Evolutionary conservation across 2,329 filamentous ascomycete species (phyloP).

Genomic region (Botrytis medusae): DNA sequence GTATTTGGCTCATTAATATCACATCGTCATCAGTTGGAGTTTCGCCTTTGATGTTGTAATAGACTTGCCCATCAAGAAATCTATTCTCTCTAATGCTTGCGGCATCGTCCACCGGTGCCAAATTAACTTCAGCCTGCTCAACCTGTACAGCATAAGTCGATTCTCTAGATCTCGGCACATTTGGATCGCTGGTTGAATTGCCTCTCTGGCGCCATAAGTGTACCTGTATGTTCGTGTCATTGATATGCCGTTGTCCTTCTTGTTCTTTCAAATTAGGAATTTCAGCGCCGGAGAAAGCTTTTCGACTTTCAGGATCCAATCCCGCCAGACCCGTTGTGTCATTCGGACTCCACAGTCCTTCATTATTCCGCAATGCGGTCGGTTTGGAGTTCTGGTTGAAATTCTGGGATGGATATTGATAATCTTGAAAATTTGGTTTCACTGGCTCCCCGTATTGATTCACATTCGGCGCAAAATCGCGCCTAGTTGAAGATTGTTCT

Average conservation of each 20-base stretch:
- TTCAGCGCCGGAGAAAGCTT: slow-evolving; percentile 28
- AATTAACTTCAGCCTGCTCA: slow-evolving; percentile 29
- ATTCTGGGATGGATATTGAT: slow-evolving; percentile 24
- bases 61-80: slow-evolving; percentile 37
- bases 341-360: slow-evolving; percentile 35
- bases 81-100: slow-evolving; percentile 38
- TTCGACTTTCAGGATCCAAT: slow-evolving; percentile 37
- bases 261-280: slow-evolving; percentile 39
- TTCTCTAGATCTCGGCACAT: slow-evolving; percentile 29
- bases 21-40: slow-evolving; percentile 32
- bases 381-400: slow-evolving; percentile 13
- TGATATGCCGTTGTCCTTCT: slow-evolving; percentile 34
- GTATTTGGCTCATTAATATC: slow-evolving; percentile 35
- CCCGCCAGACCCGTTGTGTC: slow-evolving; percentile 34
- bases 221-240: slow-evolving; percentile 39
- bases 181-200: slow-evolving; percentile 28
- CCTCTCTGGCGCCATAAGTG: slow-evolving; percentile 39
- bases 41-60: slow-evolving; percentile 33
- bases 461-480: slow-evolving; percentile 21
- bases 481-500: slow-evolving; percentile 23
- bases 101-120: slow-evolving; percentile 36
- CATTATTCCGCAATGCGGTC: slow-evolving; percentile 30
- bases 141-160: slow-evolving; percentile 28
- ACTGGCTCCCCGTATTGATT: slow-evolving; percentile 21
- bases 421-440: slow-evolving; percentile 19